Evolutionary conservation across 176 grass and related monocot genomes (phyloP).

Genomic region (Rhynchospora pubera): DNA sequence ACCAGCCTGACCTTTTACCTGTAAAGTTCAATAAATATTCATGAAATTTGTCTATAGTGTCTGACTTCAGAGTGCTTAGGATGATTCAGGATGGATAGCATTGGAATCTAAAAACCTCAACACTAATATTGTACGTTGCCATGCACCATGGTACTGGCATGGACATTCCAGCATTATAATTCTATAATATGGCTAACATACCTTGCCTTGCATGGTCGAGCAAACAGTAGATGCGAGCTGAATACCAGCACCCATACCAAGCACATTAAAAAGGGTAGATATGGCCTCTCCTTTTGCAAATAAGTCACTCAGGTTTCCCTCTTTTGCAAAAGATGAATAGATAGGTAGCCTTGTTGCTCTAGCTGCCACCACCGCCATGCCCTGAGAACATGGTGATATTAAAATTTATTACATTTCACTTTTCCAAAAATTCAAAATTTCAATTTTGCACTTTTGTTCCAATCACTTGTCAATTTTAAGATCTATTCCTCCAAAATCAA

Average conservation of each 20-base stretch:
- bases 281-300: slow-evolving; percentile 98
- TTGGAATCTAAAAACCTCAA: no score
- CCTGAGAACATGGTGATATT: slow-evolving; percentile 32
- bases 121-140: background rate
- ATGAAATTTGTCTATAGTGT: no score
- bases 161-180: background rate
- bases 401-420: background rate
- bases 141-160: background rate
- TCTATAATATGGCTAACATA: slow-evolving; percentile 3
- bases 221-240: slow-evolving; percentile 84
- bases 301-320: slow-evolving; percentile 94
- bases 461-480: background rate
- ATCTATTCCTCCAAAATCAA: background rate
- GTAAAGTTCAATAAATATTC: no score
- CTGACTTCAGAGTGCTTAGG: no score
- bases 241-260: slow-evolving; percentile 79
- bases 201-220: slow-evolving; percentile 93
- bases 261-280: slow-evolving; percentile 86
- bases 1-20: no score
- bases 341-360: slow-evolving; percentile 89
- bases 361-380: slow-evolving; percentile 87
- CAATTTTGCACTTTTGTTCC: background rate
- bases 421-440: background rate
- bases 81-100: no score
- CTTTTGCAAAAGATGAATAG: slow-evolving; percentile 95